Base-by-base conservation (phyloP, 1,284 basidiomycete species). In the Pholiota adiposa region DNA sequence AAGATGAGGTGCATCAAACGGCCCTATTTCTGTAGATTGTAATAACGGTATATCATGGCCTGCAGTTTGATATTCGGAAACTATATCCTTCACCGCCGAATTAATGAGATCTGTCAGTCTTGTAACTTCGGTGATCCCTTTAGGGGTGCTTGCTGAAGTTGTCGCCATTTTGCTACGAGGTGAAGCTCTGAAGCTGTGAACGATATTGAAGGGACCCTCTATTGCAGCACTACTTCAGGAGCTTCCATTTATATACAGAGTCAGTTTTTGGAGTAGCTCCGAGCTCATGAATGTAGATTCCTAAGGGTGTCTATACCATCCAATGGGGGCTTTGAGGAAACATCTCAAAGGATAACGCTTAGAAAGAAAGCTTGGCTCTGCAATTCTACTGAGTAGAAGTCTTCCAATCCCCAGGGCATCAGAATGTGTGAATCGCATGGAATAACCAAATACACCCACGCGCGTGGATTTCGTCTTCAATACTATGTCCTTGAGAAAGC, bases 1-100 rank as follows among this genome's bases (percentile, higher is more conserved):
- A 4, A 65, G 51, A 46, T 62, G 61, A 14, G 59, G 54, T 2
- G 56, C 52, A 52, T 76, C 75, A 8, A 74, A 61, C 0, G 73
- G 71, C 44, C 74, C 74, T 8, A 64, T 56, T 0, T 51, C 38
- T 8, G 62, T 59, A 21, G 67, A 65, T 48, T 72, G 64, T 18
- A 72, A 56, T 8, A 66, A 67, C 1, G 75, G 75, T 14, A 74
- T 19, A 7, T 38, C 14, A 12, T 59, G 54, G 4, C 58, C 58
- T 5, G 44, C 38, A n/a, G 14, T 38, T n/a, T 58, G 41, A 38
- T 63, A 63, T 33, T 63, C 61, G 8, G 36, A 29, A 5, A 63
- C 31, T 34, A 63, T 48, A 9, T 59, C 58, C 18, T 56, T 29
- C 5, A 63, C 61, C 4, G 61, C 48, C 7, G 58, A 48, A 23